Percentiles rank a stretch among this genome's conserved stretches.
These are phyloP conservation scores for Plasmodium malariae DNA, from an alignment of 169 alveolate genomes.

Conservation along the genomic window DNA sequence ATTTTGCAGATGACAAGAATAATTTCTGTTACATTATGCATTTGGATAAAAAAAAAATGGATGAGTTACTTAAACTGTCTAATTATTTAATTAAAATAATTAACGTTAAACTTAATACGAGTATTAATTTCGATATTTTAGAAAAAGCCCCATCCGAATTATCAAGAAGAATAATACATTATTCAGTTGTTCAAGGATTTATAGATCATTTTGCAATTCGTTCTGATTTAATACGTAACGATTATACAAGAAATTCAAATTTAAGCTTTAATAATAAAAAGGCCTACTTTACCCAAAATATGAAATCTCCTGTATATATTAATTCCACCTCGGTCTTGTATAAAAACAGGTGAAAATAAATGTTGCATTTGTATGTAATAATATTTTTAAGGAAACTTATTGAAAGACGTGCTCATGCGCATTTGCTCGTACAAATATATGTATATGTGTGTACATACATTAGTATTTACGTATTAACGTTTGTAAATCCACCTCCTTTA, in stretches of 20 bases:
- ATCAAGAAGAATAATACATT: slow-evolving; percentile 64
- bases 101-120: slow-evolving; percentile 46
- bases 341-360: slow-evolving; percentile 42
- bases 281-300: slow-evolving; percentile 68
- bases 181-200: slow-evolving; percentile 73
- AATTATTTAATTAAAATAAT: slow-evolving; percentile 59
- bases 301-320: slow-evolving; percentile 66
- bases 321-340: slow-evolving; percentile 51
- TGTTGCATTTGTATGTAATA: background rate
- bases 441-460: background rate
- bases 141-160: slow-evolving; percentile 23
- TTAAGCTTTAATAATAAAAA: slow-evolving; percentile 40
- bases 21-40: slow-evolving; percentile 37
- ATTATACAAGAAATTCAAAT: slow-evolving; percentile 62
- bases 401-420: background rate
- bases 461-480: background rate
- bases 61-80: slow-evolving; percentile 62
- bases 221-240: slow-evolving; percentile 58
- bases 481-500: background rate
- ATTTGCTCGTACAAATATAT: background rate
- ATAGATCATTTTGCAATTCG: slow-evolving; percentile 76
- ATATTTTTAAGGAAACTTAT: background rate
- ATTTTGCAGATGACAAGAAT: slow-evolving; percentile 61
- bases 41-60: slow-evolving; percentile 65
- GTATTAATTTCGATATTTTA: slow-evolving; percentile 40